Evolutionary conservation across 2,329 filamentous ascomycete genomes (phyloP).

Genomic region (Rosellinia necatrix): DNA sequence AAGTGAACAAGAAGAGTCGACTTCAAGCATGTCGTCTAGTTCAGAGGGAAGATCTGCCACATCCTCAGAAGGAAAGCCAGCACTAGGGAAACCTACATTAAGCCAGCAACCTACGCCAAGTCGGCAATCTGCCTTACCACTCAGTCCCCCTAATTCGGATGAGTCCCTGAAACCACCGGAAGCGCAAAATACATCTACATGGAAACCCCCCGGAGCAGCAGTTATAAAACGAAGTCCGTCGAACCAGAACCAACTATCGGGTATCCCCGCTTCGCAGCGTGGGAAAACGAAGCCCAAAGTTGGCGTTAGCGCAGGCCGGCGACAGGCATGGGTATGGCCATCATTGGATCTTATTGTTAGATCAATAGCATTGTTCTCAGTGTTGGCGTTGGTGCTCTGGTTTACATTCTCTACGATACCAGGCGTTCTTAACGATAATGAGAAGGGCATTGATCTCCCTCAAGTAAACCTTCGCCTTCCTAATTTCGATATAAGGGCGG

Average conservation of each 20-base stretch:
- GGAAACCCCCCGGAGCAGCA: not conserved
- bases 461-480: not conserved
- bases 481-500: constrained; percentile 2
- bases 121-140: not conserved
- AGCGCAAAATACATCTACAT: not conserved
- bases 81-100: too few species aligned
- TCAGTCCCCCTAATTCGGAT: not conserved
- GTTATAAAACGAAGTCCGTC: not conserved
- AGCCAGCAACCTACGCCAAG: not conserved
- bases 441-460: not conserved
- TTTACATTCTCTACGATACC: constrained; percentile 2
- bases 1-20: too few species aligned
- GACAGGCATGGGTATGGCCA: not conserved
- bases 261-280: not conserved
- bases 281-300: not conserved
- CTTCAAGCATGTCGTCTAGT: not conserved
- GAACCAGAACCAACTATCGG: not conserved
- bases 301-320: not conserved
- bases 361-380: constrained; percentile 1
- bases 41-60: not conserved
- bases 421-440: not conserved
- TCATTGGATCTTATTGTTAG: not conserved
- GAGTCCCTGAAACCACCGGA: not conserved
- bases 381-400: constrained; percentile 4
- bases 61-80: not conserved